phyloP scores from a whole-genome alignment of 2,329 filamentous ascomycete genomes.

The Helicocarpus griseus region DNA sequence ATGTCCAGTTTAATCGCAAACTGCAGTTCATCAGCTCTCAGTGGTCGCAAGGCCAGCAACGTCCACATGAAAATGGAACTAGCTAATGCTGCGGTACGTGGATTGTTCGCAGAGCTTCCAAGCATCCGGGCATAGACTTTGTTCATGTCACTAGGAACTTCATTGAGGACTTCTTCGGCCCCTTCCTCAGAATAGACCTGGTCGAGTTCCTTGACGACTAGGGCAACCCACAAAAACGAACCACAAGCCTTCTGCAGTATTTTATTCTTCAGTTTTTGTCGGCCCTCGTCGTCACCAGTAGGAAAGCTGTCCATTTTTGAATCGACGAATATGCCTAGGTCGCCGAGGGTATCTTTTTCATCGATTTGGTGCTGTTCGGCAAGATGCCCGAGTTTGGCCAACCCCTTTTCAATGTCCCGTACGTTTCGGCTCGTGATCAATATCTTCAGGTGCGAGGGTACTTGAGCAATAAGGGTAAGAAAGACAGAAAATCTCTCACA shows the following conservation, averaged over 20 bases:
- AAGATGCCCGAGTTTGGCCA: conserved; percentile 13
- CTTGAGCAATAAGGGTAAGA: conserved; percentile 4
- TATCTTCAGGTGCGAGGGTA: conserved; percentile 17
- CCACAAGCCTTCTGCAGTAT: conserved; percentile 29
- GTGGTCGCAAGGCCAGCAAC: conserved; percentile 23
- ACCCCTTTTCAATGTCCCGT: conserved; percentile 18
- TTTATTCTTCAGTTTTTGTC: conserved; percentile 15
- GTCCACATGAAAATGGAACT: conserved; percentile 30
- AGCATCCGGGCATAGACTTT: conserved; percentile 24
- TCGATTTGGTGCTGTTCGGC: conserved; percentile 10
- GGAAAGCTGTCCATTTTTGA: background rate
- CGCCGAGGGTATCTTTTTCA: conserved; percentile 15
- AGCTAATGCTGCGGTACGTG: conserved; percentile 22
- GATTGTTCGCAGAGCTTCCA: conserved; percentile 18
- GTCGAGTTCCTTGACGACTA: conserved; percentile 24
- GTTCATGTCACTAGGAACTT: conserved; percentile 27
- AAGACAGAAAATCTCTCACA: conserved; percentile 8
- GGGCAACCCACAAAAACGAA: conserved; percentile 28
- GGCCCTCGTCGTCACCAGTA: conserved; percentile 12
- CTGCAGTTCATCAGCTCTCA: conserved; percentile 26
- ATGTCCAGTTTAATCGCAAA: conserved; percentile 24
- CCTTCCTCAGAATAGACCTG: conserved; percentile 20
- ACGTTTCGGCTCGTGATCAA: conserved; percentile 22
- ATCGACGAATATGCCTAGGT: conserved; percentile 19
- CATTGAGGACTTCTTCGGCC: conserved; percentile 21